phyloP scores from a whole-genome alignment of 352 stramenopile genomes.

The Phytopythium delawarense region DNA sequence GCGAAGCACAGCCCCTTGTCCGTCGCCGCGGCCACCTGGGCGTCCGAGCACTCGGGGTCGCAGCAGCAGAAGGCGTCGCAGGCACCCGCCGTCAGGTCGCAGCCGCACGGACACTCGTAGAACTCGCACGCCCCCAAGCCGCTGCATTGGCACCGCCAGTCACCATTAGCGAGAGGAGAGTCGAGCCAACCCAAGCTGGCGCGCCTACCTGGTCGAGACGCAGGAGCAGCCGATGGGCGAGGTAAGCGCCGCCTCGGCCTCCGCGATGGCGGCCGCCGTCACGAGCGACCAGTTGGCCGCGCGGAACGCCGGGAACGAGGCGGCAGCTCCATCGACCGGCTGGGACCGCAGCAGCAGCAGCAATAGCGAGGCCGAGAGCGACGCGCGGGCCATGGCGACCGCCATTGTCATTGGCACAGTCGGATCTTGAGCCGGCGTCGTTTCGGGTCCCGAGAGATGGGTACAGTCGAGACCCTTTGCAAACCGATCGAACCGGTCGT shows the following conservation, averaged over 20 bases:
- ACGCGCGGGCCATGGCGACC: background rate
- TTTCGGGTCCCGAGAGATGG: background rate
- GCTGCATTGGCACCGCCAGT: background rate
- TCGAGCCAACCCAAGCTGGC: background rate
- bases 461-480: background rate
- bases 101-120: constrained; percentile 40
- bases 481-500: background rate
- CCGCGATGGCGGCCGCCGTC: constrained; percentile 20
- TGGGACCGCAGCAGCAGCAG: background rate
- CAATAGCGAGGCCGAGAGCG: background rate
- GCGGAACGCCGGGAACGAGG: constrained; percentile 15
- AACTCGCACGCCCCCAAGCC: constrained; percentile 19
- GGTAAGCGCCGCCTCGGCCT: constrained; percentile 14
- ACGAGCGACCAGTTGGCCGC: constrained; percentile 48
- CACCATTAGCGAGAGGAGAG: background rate
- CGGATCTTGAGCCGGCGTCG: background rate
- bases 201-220: constrained; percentile 17
- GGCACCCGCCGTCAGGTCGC: constrained; percentile 37
- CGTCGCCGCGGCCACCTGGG: constrained; percentile 14
- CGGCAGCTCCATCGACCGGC: background rate
- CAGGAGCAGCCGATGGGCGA: constrained; percentile 39
- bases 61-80: constrained; percentile 53
- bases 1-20: constrained; percentile 19
- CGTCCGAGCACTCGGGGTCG: constrained; percentile 31
- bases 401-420: background rate